Evolutionary conservation across 163 green algal species (phyloP), one percentile per base, ranked within the genome.

Genomic region (Volvox carteri): DNA sequence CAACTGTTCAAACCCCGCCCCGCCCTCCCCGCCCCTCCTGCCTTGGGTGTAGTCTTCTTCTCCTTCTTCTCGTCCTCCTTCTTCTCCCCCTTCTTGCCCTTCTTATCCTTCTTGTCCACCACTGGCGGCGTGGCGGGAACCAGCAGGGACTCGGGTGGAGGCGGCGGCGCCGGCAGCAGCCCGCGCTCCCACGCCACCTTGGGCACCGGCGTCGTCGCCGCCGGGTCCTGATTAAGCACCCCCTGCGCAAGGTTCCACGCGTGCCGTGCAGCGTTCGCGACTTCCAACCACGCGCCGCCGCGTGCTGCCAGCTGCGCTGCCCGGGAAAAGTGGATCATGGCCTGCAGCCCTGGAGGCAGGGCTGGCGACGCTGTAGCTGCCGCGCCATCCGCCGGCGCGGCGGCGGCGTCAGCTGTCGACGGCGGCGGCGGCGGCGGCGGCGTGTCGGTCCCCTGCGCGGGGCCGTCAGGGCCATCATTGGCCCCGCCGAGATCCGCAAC

Each of bases 231-330:
- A 60, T 94, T 94, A 28, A 96, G 78, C 48, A 95, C 80, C 41
- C 19, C 68, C 4, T 91, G 87, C 23, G 62, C 77, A 35, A 76
- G 76, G 73, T 93, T 95, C 90, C 91, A 94, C 30, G 92, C 62
- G 65, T 93, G 85, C 8, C 81, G 84, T 5, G 58, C 54, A 18
- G 92, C 86, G 39, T 92, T 93, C 33, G 92, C 78, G 21, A 93
- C 44, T 83, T 95, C 77, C 18, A 91, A 81, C 94, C 94, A 96
- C 23, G 86, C 87, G 2, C 76, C 84, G 9, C 81, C 90, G 18
- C 93, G 90, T 0, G 80, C 70, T 9, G 92, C 91, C 12, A 94
- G 90, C 62, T 93, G 85, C 1, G 77, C 80, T 12, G 90, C 91
- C 0, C 91, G 78, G 0, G 88, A 86, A 52, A 94, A 90, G 23